Evolutionary conservation across 805 yeast species (phyloP).

Genomic region (Wickerhamomyces kurtzmanii): DNA sequence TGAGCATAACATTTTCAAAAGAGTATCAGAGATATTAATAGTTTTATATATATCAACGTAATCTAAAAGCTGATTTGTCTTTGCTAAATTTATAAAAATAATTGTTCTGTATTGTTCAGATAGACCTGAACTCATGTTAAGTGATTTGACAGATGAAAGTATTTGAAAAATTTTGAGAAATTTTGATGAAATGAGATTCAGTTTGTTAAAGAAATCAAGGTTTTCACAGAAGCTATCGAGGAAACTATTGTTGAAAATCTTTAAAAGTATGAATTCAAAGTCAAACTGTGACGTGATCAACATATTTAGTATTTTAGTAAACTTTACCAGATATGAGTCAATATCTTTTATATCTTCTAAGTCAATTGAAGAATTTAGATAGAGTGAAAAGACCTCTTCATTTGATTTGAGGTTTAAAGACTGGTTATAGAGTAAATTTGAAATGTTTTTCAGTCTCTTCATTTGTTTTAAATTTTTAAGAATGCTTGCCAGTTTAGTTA

Average conservation of each 20-base stretch:
- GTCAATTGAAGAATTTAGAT: conserved; percentile 16
- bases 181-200: conserved; percentile 8
- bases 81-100: conserved; percentile 9
- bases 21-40: conserved; percentile 8
- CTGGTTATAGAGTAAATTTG: conserved; percentile 32
- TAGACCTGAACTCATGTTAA: no score
- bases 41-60: conserved; percentile 3
- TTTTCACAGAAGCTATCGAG: conserved; percentile 4
- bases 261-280: conserved; percentile 1
- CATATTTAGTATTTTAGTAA: conserved; percentile 23
- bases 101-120: conserved; percentile 11
- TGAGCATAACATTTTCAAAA: conserved; percentile 15
- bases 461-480: conserved; percentile 15
- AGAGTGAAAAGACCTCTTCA: conserved; percentile 5
- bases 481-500: conserved; percentile 10
- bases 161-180: not conserved
- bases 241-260: conserved; percentile 7
- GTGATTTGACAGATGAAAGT: conserved; percentile 3
- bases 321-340: conserved; percentile 17
- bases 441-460: conserved; percentile 34
- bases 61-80: conserved; percentile 2
- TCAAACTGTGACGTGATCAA: conserved; percentile 7
- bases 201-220: conserved; percentile 7
- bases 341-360: conserved; percentile 17
- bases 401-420: conserved; percentile 26